These are phyloP conservation scores for Lycium barbarum DNA, from an alignment of 257 asterid species.

Conservation along the genomic window DNA sequence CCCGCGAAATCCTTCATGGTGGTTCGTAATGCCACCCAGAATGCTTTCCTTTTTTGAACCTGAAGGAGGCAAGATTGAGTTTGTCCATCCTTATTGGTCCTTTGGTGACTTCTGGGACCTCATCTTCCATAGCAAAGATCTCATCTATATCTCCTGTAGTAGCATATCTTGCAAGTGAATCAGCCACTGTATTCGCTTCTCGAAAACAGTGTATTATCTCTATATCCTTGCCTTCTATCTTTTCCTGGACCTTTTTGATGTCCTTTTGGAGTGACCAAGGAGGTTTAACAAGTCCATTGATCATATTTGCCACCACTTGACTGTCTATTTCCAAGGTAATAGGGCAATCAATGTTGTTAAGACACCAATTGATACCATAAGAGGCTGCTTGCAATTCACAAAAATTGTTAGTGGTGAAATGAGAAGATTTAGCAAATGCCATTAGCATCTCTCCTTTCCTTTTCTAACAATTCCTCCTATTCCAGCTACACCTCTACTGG, in stretches of 20 bases:
- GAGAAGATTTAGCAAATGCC: background rate
- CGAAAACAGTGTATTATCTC: background rate
- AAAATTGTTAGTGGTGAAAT: background rate
- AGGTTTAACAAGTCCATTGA: no score
- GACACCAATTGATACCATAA: background rate
- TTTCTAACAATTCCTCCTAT: background rate
- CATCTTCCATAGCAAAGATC: background rate
- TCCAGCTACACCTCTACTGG: background rate
- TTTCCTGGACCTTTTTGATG: no score
- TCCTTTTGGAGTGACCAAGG: no score
- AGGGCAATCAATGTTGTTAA: no score
- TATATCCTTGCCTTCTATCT: no score
- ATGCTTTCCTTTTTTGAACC: background rate
- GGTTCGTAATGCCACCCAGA: no score
- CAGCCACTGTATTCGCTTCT: background rate
- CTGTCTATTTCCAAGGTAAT: background rate
- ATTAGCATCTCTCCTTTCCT: background rate
- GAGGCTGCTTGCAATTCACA: no score
- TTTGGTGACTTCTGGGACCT: background rate
- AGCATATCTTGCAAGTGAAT: background rate
- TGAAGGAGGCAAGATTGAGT: background rate
- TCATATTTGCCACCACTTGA: background rate
- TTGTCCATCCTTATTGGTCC: background rate
- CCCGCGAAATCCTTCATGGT: no score
- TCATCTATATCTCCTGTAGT: background rate